Evolutionary conservation across 768 basidiomycete species (phyloP).

Genomic region (Trametes gibbosa): DNA sequence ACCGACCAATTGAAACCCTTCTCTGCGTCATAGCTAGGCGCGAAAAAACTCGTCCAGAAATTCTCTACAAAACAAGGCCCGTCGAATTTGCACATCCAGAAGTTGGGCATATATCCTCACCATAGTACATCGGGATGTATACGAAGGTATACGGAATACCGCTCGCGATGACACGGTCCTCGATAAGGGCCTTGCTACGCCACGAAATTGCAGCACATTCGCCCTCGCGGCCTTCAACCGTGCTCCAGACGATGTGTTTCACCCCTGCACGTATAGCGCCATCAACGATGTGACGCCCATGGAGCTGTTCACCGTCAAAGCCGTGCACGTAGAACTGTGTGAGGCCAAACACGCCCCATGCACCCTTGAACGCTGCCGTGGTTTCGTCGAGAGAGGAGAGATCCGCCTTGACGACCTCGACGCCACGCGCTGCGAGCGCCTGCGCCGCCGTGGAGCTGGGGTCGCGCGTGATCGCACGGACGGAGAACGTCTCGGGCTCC

Average conservation of each 20-base stretch:
- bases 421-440: conserved; percentile 8
- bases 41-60: conserved; percentile 13
- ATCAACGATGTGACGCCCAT: conserved; percentile 9
- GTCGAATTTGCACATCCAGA: no score
- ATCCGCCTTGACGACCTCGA: conserved; percentile 11
- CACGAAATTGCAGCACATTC: conserved; percentile 12
- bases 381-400: conserved; percentile 10
- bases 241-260: conserved; percentile 12
- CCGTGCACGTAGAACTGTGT: conserved; percentile 15
- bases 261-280: conserved; percentile 6
- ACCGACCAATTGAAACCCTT: conserved; percentile 12
- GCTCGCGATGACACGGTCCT: conserved; percentile 10
- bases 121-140: conserved; percentile 11
- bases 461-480: conserved; percentile 14
- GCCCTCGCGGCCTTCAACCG: conserved; percentile 10
- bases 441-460: conserved; percentile 3
- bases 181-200: conserved; percentile 9
- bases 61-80: neutral
- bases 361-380: conserved; percentile 2
- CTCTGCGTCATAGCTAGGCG: conserved; percentile 11
- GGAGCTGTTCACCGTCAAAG: conserved; percentile 10
- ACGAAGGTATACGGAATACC: conserved; percentile 11
- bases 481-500: conserved; percentile 5
- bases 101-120: neutral
- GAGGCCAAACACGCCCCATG: conserved; percentile 10